Conservation (phyloP, 495 filamentous ascomycete genomes). For the Cercophora newfieldiana region DNA sequence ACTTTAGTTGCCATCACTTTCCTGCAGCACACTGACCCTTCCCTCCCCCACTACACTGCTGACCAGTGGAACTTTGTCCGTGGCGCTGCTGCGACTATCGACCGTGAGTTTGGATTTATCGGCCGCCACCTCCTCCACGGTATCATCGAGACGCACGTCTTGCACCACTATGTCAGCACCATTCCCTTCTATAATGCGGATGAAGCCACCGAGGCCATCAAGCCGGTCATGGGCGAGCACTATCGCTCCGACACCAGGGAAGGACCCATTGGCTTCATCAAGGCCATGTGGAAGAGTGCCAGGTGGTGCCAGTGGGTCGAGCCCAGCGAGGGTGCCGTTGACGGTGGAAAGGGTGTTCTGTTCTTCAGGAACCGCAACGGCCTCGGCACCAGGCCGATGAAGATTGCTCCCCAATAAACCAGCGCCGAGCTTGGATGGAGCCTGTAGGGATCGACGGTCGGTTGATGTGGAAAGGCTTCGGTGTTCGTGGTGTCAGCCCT, state of each 20-base stretch:
- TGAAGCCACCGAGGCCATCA: slow-evolving; percentile 82
- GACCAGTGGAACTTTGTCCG: slow-evolving; percentile 81
- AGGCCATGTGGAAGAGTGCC: slow-evolving; percentile 63
- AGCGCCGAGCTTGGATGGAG: neutral
- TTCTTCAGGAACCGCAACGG: slow-evolving; percentile 82
- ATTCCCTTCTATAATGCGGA: slow-evolving; percentile 93
- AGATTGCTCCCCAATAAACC: slow-evolving; percentile 19
- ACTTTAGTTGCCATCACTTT: slow-evolving; percentile 75
- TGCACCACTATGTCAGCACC: slow-evolving; percentile 81
- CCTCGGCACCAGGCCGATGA: slow-evolving; percentile 60
- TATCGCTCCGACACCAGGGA: slow-evolving; percentile 68
- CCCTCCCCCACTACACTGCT: slow-evolving; percentile 78
- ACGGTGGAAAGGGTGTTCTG: slow-evolving; percentile 61
- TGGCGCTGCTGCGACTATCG: slow-evolving; percentile 83
- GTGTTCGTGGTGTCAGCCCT: neutral
- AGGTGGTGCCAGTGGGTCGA: slow-evolving; percentile 77
- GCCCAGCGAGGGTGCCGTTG: slow-evolving; percentile 63
- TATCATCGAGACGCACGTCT: slow-evolving; percentile 89
- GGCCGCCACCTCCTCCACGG: slow-evolving; percentile 84
- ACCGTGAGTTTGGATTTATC: slow-evolving; percentile 87
- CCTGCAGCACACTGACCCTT: slow-evolving; percentile 87
- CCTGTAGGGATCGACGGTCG: neutral
- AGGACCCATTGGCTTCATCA: slow-evolving; percentile 64
- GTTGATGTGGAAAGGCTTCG: neutral
- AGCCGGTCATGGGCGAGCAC: slow-evolving; percentile 76